Evolutionary conservation across 164 flowering plant genomes (phyloP), one percentile per base, ranked within the genome.

Genomic region (Platanus orientalis): DNA sequence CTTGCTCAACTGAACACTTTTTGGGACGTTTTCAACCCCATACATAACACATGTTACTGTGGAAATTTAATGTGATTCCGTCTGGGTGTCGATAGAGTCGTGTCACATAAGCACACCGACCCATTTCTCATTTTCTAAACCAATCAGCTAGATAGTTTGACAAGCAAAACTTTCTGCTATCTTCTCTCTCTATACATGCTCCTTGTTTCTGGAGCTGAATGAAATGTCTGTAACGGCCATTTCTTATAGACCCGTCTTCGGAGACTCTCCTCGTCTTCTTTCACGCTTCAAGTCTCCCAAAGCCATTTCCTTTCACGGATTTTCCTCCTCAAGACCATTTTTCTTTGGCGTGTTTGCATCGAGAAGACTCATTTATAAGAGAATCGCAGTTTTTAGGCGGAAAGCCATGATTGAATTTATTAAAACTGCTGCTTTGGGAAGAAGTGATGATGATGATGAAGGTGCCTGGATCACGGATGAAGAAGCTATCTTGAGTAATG

Each of bases 401-500:
- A 74, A 58, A 52, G 42, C 26, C 53, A 81, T 68, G 80, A 50
- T 61, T 53, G 76, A 75, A 55, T 30, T 71, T 73, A 42, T 51
- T 17, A 67, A 40, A 57, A 25, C 47, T 56, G 50, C 66, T 26
- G 73, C 77, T 28, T 68, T 32, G 26, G 29, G 72, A 28, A 54
- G 44, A 3, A 20, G 60, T 44, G 48, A 52, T 44, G 48, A 52
- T 51, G 71, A 32, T 0, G 78, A 67, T 6, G 81, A 74, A 36
- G 74, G 65, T 25, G 29, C 67, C 58, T 30, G 55, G 36, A 40
- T 50, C 63, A 26, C 75, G 54, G 81, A 89, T 51, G 68, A 65
- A 47, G 85, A 82, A 63, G 60, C 67, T 19, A 28, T 71, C 68
- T 60, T 78, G 34, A 16, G 75, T 40, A 58, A 69, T 60, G 81